These are phyloP conservation scores for Trichothecium sympodiale DNA, from an alignment of 2,329 filamentous ascomycete genomes.

Conservation along the genomic window DNA sequence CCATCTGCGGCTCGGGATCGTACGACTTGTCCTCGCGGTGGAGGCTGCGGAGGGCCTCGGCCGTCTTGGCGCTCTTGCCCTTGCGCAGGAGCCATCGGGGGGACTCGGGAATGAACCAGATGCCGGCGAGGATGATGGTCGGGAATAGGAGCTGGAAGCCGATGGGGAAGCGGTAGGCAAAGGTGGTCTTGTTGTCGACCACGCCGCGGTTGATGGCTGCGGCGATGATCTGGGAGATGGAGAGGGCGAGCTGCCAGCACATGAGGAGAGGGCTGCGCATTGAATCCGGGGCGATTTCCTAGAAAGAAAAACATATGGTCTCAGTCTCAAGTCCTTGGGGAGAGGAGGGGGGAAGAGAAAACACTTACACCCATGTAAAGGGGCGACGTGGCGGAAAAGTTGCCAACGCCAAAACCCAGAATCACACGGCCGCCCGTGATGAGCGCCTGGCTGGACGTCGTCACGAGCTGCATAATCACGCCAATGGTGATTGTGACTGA, in stretches of 20 bases:
- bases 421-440: constrained; percentile 14
- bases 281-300: constrained; percentile 18
- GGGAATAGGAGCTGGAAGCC: constrained; percentile 18
- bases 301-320: neutral
- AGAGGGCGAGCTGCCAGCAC: constrained; percentile 27
- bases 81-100: constrained; percentile 22
- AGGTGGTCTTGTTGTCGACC: constrained; percentile 15
- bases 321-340: neutral
- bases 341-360: neutral
- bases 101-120: constrained; percentile 16
- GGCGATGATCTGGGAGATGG: constrained; percentile 23
- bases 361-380: constrained; percentile 21
- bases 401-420: constrained; percentile 18
- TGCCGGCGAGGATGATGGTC: constrained; percentile 9
- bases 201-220: constrained; percentile 19
- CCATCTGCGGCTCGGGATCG: constrained; percentile 22
- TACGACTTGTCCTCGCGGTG: constrained; percentile 27
- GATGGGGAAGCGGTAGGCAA: constrained; percentile 22
- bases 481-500: constrained; percentile 16
- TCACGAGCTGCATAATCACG: constrained; percentile 12
- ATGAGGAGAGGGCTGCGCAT: constrained; percentile 23
- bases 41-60: constrained; percentile 26
- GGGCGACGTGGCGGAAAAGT: constrained; percentile 25
- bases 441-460: constrained; percentile 11
- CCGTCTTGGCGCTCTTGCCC: constrained; percentile 26